Conservation (phyloP, 805 yeast species). For the Lipomyces yamadae region DNA sequence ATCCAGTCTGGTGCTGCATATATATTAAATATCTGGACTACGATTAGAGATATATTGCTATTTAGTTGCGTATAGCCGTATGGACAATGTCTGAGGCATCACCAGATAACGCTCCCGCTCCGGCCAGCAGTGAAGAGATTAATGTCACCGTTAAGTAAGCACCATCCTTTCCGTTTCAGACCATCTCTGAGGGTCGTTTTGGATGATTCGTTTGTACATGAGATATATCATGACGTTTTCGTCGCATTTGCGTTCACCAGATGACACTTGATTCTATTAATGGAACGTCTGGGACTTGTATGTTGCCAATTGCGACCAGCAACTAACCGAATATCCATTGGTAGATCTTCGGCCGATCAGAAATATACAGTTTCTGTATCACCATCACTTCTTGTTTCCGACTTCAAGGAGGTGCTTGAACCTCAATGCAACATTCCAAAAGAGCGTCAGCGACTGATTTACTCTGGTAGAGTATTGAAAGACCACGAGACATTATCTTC, state of each 20-base stretch:
- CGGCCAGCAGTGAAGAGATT: conserved; percentile 29
- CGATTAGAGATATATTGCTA: neutral
- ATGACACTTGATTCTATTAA: neutral
- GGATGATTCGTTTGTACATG: neutral
- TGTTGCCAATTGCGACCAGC: neutral
- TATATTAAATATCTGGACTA: neutral
- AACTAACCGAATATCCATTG: conserved; percentile 11
- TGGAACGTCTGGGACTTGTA: neutral
- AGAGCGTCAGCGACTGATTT: conserved; percentile 84
- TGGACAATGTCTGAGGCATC: neutral
- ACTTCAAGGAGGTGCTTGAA: conserved; percentile 70
- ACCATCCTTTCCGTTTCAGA: neutral
- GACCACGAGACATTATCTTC: conserved; percentile 74
- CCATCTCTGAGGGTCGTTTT: neutral
- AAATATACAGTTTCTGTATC: conserved; percentile 70
- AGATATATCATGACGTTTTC: neutral
- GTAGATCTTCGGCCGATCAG: conserved; percentile 54
- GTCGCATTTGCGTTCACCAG: neutral
- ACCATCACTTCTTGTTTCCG: conserved; percentile 61
- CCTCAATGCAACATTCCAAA: conserved; percentile 67
- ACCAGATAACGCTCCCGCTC: neutral
- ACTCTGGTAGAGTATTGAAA: conserved; percentile 91
- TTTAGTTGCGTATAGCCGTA: neutral
- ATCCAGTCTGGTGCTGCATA: neutral
- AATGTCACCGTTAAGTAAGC: conserved; percentile 35